Evolutionary conservation across 805 yeast species (phyloP).

Genomic region (Hagleromyces aurorensis): DNA sequence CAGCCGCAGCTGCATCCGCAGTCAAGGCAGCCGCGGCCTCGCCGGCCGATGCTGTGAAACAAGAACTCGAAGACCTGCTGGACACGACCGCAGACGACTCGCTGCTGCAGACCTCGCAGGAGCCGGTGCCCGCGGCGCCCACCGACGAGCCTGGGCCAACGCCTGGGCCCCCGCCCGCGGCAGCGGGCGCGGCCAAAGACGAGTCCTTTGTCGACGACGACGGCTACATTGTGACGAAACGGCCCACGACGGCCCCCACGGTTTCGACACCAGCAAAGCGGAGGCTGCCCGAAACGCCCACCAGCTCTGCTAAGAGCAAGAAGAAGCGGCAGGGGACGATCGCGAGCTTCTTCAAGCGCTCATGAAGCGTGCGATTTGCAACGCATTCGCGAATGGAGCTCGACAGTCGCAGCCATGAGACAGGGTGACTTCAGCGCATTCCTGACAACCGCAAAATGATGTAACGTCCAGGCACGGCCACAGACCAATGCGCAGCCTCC

Average conservation of each 20-base stretch:
- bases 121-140: slow-evolving; percentile 3
- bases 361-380: too few species aligned
- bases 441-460: too few species aligned
- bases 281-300: slow-evolving; percentile 4
- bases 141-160: slow-evolving; percentile 1
- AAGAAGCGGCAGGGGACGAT: slow-evolving; percentile 28
- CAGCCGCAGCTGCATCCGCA: slow-evolving; percentile 2
- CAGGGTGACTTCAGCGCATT: too few species aligned
- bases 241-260: slow-evolving; percentile 11
- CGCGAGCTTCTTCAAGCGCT: slow-evolving; percentile 29
- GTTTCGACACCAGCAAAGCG: slow-evolving; percentile 7
- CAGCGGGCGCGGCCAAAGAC: slow-evolving; percentile 3
- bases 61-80: slow-evolving; percentile 24
- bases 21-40: slow-evolving; percentile 4
- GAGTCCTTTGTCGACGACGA: slow-evolving; percentile 26
- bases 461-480: too few species aligned
- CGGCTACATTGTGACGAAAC: slow-evolving; percentile 29
- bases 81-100: slow-evolving; percentile 31
- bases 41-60: slow-evolving; percentile 4
- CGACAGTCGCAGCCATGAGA: too few species aligned
- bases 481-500: too few species aligned
- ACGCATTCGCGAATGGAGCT: too few species aligned
- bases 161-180: too few species aligned
- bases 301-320: slow-evolving; percentile 7
- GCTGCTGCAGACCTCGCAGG: slow-evolving; percentile 13